Evolutionary conservation across 768 basidiomycete genomes (phyloP), one percentile per base, ranked within the genome.

Genomic region (Jaapia argillacea): DNA sequence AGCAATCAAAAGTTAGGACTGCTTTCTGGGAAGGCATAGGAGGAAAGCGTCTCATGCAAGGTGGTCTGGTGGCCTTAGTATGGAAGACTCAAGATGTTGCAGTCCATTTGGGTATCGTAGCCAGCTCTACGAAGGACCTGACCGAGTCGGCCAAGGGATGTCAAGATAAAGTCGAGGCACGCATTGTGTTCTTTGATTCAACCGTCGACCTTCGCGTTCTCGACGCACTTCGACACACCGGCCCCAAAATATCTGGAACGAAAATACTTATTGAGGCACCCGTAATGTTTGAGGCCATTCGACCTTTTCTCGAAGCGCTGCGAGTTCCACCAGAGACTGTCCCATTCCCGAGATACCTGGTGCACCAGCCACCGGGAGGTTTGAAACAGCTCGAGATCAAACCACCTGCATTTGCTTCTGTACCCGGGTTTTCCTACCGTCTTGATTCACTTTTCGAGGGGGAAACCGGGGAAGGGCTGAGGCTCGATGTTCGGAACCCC

Each of bases 251-350:
- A 10, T 44, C 5, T 18, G 49, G 26, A 24, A 40, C 36, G 56
- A 63, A 49, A 40, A 41, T 81, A 2, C 60, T 85, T 20, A 59
- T 85, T 12, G 82, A 85, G 46, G 68, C 74, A 0, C 69, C 74
- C 0, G 72, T 85, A 45, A 72, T 85, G 72, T 83, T 72, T 46
- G 82, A 82, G 46, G 65, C 78, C 0, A 71, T 81, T 25, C 66
- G 79, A 5, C 84, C 84, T 0, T 85, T 85, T 62, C 64, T 86
- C 12, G 69, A 80, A 45, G 69, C 74, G 0, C 64, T 86, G 3
- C 41, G 45, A 16, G 59, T 63, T 1, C 80, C 78, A 43, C 79
- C 84, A 0, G 70, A 73, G 38, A 55, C 60, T 2, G 46, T 85
- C 5, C 81, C 81, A 0, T 80, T 84, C 54, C 53, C 65, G 0